Evolutionary conservation across 2,329 filamentous ascomycete genomes (phyloP).

Genomic region (Colletotrichum orchidophilum): DNA sequence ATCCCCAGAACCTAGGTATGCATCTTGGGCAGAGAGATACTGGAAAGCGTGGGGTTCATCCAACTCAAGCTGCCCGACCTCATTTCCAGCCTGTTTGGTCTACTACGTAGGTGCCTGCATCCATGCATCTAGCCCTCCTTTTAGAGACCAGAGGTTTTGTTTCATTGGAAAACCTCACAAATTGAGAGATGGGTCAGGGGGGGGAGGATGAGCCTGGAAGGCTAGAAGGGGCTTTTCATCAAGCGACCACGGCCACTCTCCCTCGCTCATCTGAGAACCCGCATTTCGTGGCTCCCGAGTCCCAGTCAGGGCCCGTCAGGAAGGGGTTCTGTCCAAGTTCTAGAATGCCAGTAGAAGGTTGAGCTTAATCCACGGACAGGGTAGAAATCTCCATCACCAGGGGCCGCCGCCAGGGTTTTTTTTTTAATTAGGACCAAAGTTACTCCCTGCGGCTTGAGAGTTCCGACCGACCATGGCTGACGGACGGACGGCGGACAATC

Average conservation of each 20-base stretch:
- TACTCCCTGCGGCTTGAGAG: not conserved
- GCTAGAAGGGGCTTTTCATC: not conserved
- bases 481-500: not conserved
- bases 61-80: not conserved
- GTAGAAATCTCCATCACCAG: not conserved
- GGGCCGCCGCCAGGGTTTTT: not conserved
- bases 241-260: not conserved
- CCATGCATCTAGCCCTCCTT: not conserved
- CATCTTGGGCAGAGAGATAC: not conserved
- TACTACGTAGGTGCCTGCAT: not conserved
- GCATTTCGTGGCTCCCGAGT: not conserved
- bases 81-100: conserved; percentile 4
- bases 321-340: not conserved
- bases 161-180: not conserved
- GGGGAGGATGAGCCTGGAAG: not conserved
- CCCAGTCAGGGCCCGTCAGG: not conserved
- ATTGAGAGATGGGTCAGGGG: not conserved
- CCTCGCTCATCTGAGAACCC: not conserved
- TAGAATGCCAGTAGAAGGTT: not conserved
- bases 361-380: not conserved
- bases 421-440: not conserved
- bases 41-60: not conserved
- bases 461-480: not conserved
- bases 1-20: too few species aligned
- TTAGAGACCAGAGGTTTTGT: not conserved